Conservation (phyloP, 2,329 filamentous ascomycete genomes). For the Pestalotiopsis sp. region DNA sequence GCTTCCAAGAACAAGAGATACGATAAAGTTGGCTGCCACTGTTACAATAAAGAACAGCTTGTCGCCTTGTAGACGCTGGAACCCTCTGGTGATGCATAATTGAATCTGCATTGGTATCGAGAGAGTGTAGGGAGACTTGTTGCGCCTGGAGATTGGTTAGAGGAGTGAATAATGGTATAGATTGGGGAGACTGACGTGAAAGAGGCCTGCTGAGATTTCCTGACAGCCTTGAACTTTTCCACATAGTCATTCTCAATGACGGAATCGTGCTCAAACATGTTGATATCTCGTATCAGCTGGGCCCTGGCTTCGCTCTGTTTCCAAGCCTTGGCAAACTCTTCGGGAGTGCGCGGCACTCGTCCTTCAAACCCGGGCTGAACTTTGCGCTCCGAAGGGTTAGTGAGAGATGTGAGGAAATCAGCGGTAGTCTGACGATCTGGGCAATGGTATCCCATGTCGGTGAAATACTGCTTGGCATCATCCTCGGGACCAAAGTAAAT, state of each 20-base stretch:
- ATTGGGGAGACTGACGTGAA: conserved; percentile 13
- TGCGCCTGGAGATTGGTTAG: conserved; percentile 58
- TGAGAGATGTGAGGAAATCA: conserved; percentile 68
- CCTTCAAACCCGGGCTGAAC: conserved; percentile 58
- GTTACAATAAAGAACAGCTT: conserved; percentile 71
- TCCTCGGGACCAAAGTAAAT: conserved; percentile 64
- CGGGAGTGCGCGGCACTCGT: conserved; percentile 59
- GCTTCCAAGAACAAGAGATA: conserved; percentile 76
- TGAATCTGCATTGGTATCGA: conserved; percentile 75
- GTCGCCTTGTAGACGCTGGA: conserved; percentile 75
- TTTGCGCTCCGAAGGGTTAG: conserved; percentile 61
- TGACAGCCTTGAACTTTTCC: conserved; percentile 14
- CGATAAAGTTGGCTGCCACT: conserved; percentile 71
- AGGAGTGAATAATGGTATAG: background rate
- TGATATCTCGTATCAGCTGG: conserved; percentile 5
- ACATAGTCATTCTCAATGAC: conserved; percentile 12
- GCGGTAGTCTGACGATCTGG: conserved; percentile 61
- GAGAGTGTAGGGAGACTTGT: conserved; percentile 79
- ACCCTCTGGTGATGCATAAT: conserved; percentile 82
- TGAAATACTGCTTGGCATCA: conserved; percentile 62
- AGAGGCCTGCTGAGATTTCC: conserved; percentile 13
- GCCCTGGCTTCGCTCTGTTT: background rate
- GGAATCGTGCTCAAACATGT: conserved; percentile 3
- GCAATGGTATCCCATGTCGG: conserved; percentile 63
- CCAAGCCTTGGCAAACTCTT: conserved; percentile 43